These are phyloP conservation scores for Polygonum maritimum DNA, from an alignment of 148 eudicot species.

Conservation along the genomic window DNA sequence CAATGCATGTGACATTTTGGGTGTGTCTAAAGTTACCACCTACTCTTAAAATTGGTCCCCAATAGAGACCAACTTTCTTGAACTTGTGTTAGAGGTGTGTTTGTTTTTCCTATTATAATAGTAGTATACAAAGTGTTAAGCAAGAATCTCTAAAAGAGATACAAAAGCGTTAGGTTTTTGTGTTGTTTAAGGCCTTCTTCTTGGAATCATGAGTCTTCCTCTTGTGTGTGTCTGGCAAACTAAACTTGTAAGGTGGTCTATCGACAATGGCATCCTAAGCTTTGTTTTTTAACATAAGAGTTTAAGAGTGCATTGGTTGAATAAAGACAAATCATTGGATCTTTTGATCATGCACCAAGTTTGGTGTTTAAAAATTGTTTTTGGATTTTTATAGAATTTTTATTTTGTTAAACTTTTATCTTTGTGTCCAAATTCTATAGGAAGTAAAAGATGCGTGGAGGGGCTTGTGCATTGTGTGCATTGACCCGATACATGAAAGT, in stretches of 20 bases:
- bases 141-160: constrained; percentile 5
- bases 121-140: not conserved
- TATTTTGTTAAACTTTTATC: not conserved
- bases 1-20: constrained; percentile 8
- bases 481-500: constrained; percentile 4
- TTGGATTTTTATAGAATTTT: not conserved
- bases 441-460: not conserved
- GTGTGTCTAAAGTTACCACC: constrained; percentile 10
- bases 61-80: not conserved
- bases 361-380: not conserved
- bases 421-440: not conserved
- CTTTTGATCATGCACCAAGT: not conserved
- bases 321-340: constrained; percentile 4
- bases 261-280: constrained; percentile 4
- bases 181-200: constrained; percentile 2
- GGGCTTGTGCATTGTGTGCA: constrained; percentile 8
- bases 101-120: not conserved
- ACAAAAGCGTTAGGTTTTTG: constrained; percentile 5
- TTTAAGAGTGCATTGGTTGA: not conserved
- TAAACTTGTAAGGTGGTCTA: constrained; percentile 4
- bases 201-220: not conserved
- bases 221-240: not conserved
- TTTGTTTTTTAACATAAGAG: not conserved
- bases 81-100: not conserved
- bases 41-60: constrained; percentile 5